Percentiles rank a stretch among this genome's conserved stretches.
Conservation (phyloP, 148 eudicot species). For the Camellia sinensis region DNA sequence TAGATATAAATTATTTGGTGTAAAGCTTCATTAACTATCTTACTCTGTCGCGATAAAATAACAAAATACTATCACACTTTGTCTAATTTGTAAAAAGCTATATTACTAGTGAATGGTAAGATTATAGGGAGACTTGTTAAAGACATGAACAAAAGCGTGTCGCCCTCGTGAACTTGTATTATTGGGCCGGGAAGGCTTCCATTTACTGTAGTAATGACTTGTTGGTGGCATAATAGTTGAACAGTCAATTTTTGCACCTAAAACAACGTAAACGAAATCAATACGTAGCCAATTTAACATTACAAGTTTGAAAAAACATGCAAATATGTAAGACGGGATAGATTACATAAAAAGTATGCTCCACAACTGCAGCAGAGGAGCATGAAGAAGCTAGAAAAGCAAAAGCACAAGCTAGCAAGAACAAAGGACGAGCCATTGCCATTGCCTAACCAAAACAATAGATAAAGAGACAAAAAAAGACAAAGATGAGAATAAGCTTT, state of each 20-base stretch:
- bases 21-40: background rate
- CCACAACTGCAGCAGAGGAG: slow-evolving; percentile 30
- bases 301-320: background rate
- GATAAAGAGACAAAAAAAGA: too few species aligned
- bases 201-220: slow-evolving; percentile 48
- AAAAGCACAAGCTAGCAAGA: slow-evolving; percentile 17
- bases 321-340: background rate
- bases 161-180: slow-evolving; percentile 48
- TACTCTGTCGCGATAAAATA: background rate
- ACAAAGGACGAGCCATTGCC: slow-evolving; percentile 16
- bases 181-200: slow-evolving; percentile 59
- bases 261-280: background rate
- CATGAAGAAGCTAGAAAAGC: slow-evolving; percentile 20
- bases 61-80: too few species aligned
- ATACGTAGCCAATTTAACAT: background rate
- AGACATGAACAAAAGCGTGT: slow-evolving; percentile 54
- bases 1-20: background rate
- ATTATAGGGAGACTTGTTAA: slow-evolving; percentile 52
- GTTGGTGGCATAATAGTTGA: slow-evolving; percentile 34
- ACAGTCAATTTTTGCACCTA: slow-evolving; percentile 47
- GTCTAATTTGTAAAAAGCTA: background rate
- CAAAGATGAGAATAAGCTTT: too few species aligned
- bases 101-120: slow-evolving; percentile 57
- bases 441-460: too few species aligned
- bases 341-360: slow-evolving; percentile 43